Conservation (phyloP, 129 eudicot species). For the Artemisia annua region DNA sequence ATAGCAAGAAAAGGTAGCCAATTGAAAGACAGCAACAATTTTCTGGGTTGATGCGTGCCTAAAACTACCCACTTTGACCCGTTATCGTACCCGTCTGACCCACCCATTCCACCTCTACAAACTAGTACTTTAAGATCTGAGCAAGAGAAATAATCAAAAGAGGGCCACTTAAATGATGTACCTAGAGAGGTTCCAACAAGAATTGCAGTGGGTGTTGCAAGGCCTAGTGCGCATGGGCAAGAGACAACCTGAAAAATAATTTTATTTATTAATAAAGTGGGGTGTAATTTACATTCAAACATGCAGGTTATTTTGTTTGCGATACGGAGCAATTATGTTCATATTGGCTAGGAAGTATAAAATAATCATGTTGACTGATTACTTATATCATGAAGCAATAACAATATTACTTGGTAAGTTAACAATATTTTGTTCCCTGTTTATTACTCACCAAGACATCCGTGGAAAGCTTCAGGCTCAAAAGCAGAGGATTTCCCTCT, state of each 20-base stretch:
- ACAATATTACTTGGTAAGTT: too few relatives aligned
- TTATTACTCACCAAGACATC: slow-evolving; percentile 78
- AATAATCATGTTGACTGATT: too few relatives aligned
- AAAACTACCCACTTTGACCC: too few relatives aligned
- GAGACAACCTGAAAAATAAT: slow-evolving; percentile 74
- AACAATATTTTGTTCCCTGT: slow-evolving; percentile 3
- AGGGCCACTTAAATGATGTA: slow-evolving; percentile 23
- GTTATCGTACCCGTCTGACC: too few relatives aligned
- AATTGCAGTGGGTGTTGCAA: slow-evolving; percentile 97
- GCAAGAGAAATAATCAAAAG: not conserved
- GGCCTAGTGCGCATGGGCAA: slow-evolving; percentile 99
- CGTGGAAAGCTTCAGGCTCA: slow-evolving; percentile 89
- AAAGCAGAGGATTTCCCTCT: slow-evolving; percentile 74
- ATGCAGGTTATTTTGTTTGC: not conserved
- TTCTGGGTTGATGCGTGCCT: too few relatives aligned
- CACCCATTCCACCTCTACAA: too few relatives aligned
- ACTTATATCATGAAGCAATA: too few relatives aligned
- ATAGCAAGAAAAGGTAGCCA: too few relatives aligned
- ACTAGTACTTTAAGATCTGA: too few relatives aligned
- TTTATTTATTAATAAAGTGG: slow-evolving; percentile 1
- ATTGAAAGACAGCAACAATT: too few relatives aligned
- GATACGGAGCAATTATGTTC: not conserved
- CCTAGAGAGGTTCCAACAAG: slow-evolving; percentile 97
- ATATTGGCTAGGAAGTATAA: too few relatives aligned
- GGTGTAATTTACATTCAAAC: not conserved